Base-by-base conservation (phyloP, 805 yeast species). In the Nakazawaea anatomiae region DNA sequence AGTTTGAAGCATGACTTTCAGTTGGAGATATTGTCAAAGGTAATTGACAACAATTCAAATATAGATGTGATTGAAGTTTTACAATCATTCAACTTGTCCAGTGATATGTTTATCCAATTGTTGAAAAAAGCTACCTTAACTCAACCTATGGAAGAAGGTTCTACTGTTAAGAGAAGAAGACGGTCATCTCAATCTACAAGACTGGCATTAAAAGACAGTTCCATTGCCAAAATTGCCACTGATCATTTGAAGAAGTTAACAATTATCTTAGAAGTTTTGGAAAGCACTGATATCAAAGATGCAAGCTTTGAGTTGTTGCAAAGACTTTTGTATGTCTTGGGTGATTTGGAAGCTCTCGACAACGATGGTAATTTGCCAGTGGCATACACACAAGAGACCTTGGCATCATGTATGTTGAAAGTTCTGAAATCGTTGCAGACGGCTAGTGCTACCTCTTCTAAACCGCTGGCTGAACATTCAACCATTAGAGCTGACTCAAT, bases 361-460 rank as follows among this genome's bases (percentile, higher is more conserved):
- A 83, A 82, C 56, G 98, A 91, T 63, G 96, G 96, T 40, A 89
- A 89, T 52, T 72, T 94, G 55, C 96, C 99, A 4, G 92, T 92
- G 4, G 73, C 88, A 43, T 92, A 91, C 59, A 85, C 96, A 1
- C 96, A 94, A 69, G 97, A 94, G 65, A 82, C 92, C 0, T 71
- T 94, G 54, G 94, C 97, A 2, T 80, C 87, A 42, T 88, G 96
- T 65, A 85, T 94, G 87, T 75, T 83, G 46, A 78, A 81, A 55
- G 75, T 85, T 27, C 83, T 91, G 30, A 73, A 77, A 43, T 69
- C 74, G 6, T 69, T 88, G 70, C 79, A 80, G 55, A 55, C 62
- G 12, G 25, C 25, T 18, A 18, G 25, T 18, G 25, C 25, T 18
- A 18, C 3, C 25, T 55, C 65, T 50, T 61, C 64, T 60, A 68